These are phyloP conservation scores for Scheffersomyces illinoinensis DNA, from an alignment of 1,139 yeast genomes.

Conservation along the genomic window DNA sequence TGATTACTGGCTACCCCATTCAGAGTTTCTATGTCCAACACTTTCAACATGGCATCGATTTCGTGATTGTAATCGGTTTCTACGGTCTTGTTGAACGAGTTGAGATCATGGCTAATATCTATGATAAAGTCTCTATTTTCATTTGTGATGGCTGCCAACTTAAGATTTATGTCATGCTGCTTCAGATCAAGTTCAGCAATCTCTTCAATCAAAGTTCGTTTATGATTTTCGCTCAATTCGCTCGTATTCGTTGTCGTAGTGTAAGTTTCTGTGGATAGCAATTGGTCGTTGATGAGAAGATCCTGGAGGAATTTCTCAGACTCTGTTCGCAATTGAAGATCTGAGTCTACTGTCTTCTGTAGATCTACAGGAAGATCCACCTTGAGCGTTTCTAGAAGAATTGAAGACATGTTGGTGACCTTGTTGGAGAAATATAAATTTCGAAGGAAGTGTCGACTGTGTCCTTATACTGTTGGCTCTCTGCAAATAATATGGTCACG, in stretches of 20 bases:
- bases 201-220: conserved; percentile 41
- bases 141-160: conserved; percentile 37
- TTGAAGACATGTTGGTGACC: conserved; percentile 15
- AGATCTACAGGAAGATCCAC: conserved; percentile 16
- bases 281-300: conserved; percentile 40
- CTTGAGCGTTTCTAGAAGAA: conserved; percentile 21
- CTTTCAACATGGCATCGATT: conserved; percentile 19
- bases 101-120: conserved; percentile 36
- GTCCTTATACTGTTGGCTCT: not conserved
- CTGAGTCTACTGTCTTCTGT: conserved; percentile 11
- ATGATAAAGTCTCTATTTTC: conserved; percentile 41
- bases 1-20: conserved; percentile 2
- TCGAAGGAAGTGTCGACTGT: not conserved
- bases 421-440: not conserved
- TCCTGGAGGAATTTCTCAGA: conserved; percentile 21
- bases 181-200: conserved; percentile 47
- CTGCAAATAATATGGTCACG: not conserved
- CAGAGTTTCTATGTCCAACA: conserved; percentile 9
- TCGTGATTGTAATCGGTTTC: conserved; percentile 23
- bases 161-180: conserved; percentile 29
- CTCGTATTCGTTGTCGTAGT: conserved; percentile 26
- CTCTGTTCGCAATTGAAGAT: conserved; percentile 10
- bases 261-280: conserved; percentile 42
- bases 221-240: conserved; percentile 7
- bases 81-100: conserved; percentile 23